phyloP scores from a whole-genome alignment of 2,329 filamentous ascomycete species.

The Aspergillus sp. region DNA sequence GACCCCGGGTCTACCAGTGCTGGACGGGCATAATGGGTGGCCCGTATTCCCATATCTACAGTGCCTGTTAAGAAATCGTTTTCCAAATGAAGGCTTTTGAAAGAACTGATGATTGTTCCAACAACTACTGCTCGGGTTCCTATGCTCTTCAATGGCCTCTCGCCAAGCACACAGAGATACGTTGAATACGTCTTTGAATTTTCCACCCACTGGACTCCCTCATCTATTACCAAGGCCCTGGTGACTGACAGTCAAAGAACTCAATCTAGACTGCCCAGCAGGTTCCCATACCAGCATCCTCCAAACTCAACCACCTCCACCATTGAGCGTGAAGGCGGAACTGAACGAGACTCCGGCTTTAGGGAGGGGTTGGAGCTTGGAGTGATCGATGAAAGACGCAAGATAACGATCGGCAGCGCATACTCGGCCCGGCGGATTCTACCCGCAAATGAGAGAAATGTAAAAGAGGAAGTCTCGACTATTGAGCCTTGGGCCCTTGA shows the following conservation, averaged over 20 bases:
- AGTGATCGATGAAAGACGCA: not conserved
- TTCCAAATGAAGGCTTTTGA: no score
- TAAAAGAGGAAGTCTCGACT: not conserved
- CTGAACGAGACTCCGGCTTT: not conserved
- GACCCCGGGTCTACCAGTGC: no score
- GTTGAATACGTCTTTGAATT: not conserved
- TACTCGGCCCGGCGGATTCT: not conserved
- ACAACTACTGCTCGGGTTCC: not conserved
- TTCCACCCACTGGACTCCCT: not conserved
- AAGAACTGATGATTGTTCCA: no score
- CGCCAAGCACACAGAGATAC: not conserved
- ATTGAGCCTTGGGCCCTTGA: not conserved
- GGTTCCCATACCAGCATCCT: no score
- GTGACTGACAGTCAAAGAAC: not conserved
- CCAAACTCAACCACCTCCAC: not conserved
- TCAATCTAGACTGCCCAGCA: not conserved
- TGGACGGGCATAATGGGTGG: no score
- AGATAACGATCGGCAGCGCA: conserved; percentile 13
- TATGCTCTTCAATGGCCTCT: not conserved
- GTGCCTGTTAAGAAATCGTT: no score
- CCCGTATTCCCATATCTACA: no score
- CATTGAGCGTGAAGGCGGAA: not conserved
- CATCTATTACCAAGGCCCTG: not conserved
- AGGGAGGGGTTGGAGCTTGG: not conserved
- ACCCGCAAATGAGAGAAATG: not conserved